Evolutionary conservation across 2,329 filamentous ascomycete genomes (phyloP), one percentile per base, ranked within the genome.

Genomic region (Cladosporium sp.): DNA sequence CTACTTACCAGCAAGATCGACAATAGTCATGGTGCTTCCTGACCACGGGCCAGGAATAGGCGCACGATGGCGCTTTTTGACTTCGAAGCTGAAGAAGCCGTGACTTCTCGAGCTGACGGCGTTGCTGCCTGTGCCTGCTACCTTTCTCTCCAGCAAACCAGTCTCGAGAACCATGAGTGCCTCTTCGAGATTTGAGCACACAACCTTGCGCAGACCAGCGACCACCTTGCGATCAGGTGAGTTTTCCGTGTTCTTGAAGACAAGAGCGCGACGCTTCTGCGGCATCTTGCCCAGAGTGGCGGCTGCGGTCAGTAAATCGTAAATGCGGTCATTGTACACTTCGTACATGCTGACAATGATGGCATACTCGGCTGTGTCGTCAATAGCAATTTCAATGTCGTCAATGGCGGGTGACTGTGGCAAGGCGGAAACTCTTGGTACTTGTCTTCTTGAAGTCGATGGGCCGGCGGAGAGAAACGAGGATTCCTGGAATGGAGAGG

Each of bases 281-380:
- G 78, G 80, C 30, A 79, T 78, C 58, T 77, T 74, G 67, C 81
- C 89, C 0, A 83, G 83, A 67, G 85, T 85, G 25, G 83, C 79
- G 2, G 86, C 84, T 0, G 84, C 82, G 0, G 90, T 91, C 1
- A 99, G 83, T 0, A 99, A 87, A 73, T 99, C 95, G 76, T 96
- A 98, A 70, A 99, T 98, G 39, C 93, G 89, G 79, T 99, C 94
- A 75, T 99, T 99, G 81, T 99, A 97, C 1, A 99, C 94, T 77
- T 99, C 95, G 78, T 98, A 98, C 93, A 99, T 99, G 63, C 93
- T 97, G 25, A 99, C 85, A 13, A 99, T 82, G 63, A 99, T 88
- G 5, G 91, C 90, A 72, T 97, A 97, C 71, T 97, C 92, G 63
- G 89, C 87, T 23, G 85, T 85, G 0, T 84, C 82, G 67, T 93